Evolutionary conservation across 1,284 basidiomycete genomes (phyloP), one percentile per base, ranked within the genome.

Genomic region (Phenoliferia sp.): DNA sequence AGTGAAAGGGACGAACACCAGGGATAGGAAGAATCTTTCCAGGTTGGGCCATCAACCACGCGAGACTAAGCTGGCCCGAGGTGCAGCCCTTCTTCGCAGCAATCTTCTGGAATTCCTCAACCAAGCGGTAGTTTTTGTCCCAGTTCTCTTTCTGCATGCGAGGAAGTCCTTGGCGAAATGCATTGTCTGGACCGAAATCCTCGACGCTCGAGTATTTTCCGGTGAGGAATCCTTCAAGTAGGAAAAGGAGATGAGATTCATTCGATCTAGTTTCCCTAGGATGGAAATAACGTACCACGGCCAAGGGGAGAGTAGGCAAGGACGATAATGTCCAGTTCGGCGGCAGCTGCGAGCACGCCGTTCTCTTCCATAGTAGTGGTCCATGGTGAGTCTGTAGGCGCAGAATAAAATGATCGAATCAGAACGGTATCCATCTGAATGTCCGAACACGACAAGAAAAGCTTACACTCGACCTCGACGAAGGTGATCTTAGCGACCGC

Each of bases 41-140:
- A 3, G 83, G 84, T 76, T 84, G 84, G 12, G 82, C 83, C 52
- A 85, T 78, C 19, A 88, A 70, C 86, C 87, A 88, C 0, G 87
- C 85, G 9, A 88, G 79, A 0, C 81, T 77, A 17, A 86, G 80
- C 74, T 88, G 86, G 1, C 83, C 82, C 0, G 85, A 67, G 0
- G 85, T 84, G 15, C 81, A 83, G 33, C 80, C 77, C 69, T 86
- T 81, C 61, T 78, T 80, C 52, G 76, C 70, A 1, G 82, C 85
- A 32, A 87, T 78, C 12, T 76, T 69, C 59, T 81, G 76, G n/a
- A 88, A 76, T 17, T 77, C 78, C 28, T 83, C 7, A 29, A 69
- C 65, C 50, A 73, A 62, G 19, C 81, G 76, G 26, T 86, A 75
- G 60, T 87, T 84, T 59, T 84, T 84, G 0, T 81, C 82, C 74